Conservation (phyloP, 257 asterid species). For the Nyctanthes arbortristis region DNA sequence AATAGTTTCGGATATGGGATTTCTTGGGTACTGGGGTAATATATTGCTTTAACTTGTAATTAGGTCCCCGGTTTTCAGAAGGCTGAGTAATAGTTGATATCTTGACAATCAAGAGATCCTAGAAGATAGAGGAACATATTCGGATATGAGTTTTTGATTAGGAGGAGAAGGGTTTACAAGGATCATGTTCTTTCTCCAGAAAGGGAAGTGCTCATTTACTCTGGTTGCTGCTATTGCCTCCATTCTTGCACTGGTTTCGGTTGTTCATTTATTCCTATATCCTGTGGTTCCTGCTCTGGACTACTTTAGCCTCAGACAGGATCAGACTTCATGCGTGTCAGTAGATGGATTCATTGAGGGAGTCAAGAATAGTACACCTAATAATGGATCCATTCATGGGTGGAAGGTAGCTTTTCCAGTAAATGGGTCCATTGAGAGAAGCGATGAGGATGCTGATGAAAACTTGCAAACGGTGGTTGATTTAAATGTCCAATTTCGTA, state of each 20-base stretch:
- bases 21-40: conserved; percentile 5
- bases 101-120: conserved; percentile 10
- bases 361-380: conserved; percentile 2
- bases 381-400: conserved; percentile 22
- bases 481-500: conserved; percentile 54
- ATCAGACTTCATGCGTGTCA: conserved; percentile 45
- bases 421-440: conserved; percentile 31
- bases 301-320: conserved; percentile 47
- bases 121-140: conserved; percentile 12
- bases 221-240: conserved; percentile 61
- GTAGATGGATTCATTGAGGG: conserved; percentile 40
- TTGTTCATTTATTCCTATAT: conserved; percentile 67
- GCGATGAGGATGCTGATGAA: conserved; percentile 21
- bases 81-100: conserved; percentile 16
- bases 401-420: conserved; percentile 18
- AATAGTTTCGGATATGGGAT: conserved; percentile 19
- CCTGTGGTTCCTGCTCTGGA: conserved; percentile 64
- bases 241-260: conserved; percentile 59
- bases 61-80: conserved; percentile 31
- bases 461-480: conserved; percentile 37
- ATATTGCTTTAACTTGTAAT: conserved; percentile 5
- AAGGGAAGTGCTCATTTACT: conserved; percentile 90
- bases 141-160: conserved; percentile 8
- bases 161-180: conserved; percentile 30
- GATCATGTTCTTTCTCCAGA: conserved; percentile 78